These are phyloP conservation scores for Diaporthe humulicola DNA, from an alignment of 2,329 filamentous ascomycete species.

Conservation along the genomic window DNA sequence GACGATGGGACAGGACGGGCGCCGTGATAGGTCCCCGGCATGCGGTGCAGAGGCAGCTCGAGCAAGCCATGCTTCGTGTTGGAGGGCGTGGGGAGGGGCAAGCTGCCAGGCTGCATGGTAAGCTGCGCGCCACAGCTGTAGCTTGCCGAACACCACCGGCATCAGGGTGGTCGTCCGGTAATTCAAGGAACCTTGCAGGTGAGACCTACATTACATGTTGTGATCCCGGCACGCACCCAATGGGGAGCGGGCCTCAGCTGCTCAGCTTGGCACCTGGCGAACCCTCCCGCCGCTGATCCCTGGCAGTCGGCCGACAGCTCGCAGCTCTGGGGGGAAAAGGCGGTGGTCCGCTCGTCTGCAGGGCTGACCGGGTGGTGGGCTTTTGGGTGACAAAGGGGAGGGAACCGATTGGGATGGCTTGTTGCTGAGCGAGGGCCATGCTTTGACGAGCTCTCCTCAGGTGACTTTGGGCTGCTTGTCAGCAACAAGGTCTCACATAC, in stretches of 20 bases:
- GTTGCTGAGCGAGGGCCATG: constrained; percentile 18
- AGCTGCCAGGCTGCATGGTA: constrained; percentile 29
- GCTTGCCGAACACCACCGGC: constrained; percentile 20
- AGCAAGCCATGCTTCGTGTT: constrained; percentile 31
- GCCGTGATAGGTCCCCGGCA: constrained; percentile 20
- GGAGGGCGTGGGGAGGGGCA: neutral
- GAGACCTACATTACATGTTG: constrained; percentile 26
- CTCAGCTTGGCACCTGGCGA: constrained; percentile 20
- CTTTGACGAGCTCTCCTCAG: neutral
- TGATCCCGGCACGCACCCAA: constrained; percentile 25
- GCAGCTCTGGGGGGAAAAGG: neutral
- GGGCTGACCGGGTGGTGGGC: constrained; percentile 15
- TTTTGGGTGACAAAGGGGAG: constrained; percentile 10
- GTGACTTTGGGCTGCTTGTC: neutral
- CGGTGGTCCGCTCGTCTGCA: constrained; percentile 20
- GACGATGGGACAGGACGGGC: constrained; percentile 16
- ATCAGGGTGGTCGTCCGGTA: constrained; percentile 19
- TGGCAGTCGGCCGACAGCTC: constrained; percentile 23
- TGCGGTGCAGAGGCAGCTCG: neutral
- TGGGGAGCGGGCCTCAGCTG: neutral
- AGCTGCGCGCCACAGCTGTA: constrained; percentile 33
- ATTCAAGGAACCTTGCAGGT: constrained; percentile 31
- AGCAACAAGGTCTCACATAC: constrained; percentile 16
- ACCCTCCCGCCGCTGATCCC: constrained; percentile 17
- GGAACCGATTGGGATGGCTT: constrained; percentile 17